Evolutionary conservation across 768 basidiomycete species (phyloP).

Genomic region (Panaeolus papilionaceus): DNA sequence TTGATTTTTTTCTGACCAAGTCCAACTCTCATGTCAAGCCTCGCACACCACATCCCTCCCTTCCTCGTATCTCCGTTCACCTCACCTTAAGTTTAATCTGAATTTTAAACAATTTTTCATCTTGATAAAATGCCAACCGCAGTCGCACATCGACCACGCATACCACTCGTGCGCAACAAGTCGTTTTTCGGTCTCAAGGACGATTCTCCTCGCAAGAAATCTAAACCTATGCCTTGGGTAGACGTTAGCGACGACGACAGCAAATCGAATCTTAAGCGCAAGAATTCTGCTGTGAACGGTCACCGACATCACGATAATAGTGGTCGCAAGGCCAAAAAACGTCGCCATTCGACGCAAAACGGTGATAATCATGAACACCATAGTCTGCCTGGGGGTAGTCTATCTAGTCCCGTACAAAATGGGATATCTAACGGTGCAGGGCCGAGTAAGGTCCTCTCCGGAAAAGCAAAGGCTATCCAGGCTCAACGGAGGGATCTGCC

Average conservation of each 20-base stretch:
- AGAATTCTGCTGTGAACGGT: constrained; percentile 34
- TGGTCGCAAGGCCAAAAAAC: constrained; percentile 40
- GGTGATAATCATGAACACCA: constrained; percentile 22
- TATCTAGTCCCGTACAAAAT: constrained; percentile 22
- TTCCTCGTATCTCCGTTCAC: constrained; percentile 15
- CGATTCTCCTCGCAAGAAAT: constrained; percentile 32
- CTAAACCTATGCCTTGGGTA: constrained; percentile 42
- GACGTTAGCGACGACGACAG: constrained; percentile 49
- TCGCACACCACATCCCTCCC: constrained; percentile 4
- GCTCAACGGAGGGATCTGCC: constrained; percentile 77
- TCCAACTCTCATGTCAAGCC: constrained; percentile 25
- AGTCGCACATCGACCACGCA: constrained; percentile 15
- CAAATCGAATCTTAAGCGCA: constrained; percentile 36
- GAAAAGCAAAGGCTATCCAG: constrained; percentile 48
- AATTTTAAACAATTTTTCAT: constrained; percentile 12
- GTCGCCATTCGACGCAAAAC: constrained; percentile 31
- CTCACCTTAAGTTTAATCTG: constrained; percentile 16
- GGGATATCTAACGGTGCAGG: constrained; percentile 28
- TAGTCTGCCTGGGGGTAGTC: constrained; percentile 22
- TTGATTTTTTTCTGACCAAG: constrained; percentile 7
- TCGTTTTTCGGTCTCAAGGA: constrained; percentile 31
- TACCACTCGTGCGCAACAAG: constrained; percentile 17
- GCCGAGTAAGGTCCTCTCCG: constrained; percentile 27
- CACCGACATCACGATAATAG: constrained; percentile 27
- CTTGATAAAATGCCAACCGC: constrained; percentile 27